Conservation (phyloP, 2,329 filamentous ascomycete species). For the Emericellopsis atlantica region DNA sequence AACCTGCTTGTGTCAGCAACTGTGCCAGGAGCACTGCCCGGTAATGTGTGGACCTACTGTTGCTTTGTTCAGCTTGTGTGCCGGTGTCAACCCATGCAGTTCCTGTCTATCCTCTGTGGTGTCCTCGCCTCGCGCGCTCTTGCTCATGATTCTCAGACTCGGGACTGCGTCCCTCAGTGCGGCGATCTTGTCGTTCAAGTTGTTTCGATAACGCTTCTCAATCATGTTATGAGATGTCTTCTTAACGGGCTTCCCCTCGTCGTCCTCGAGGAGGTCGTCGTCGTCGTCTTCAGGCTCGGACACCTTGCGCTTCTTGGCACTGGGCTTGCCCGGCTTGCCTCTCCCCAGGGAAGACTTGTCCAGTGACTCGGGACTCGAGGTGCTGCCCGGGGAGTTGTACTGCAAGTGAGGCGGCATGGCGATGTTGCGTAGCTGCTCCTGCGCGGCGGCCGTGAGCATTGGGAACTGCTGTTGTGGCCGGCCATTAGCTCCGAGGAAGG, state of each 20-base stretch:
- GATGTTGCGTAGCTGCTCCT: slow-evolving; percentile 48
- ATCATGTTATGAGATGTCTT: slow-evolving; percentile 98
- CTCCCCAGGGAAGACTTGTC: not conserved
- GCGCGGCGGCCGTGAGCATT: slow-evolving; percentile 41
- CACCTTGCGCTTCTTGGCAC: slow-evolving; percentile 6
- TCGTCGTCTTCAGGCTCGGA: slow-evolving; percentile 49
- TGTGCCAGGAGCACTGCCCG: not conserved
- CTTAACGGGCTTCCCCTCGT: slow-evolving; percentile 50
- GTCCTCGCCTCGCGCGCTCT: slow-evolving; percentile 56
- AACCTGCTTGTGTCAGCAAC: slow-evolving; percentile 31
- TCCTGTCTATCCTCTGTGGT: slow-evolving; percentile 66
- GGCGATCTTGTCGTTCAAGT: slow-evolving; percentile 94
- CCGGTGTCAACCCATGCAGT: slow-evolving; percentile 60
- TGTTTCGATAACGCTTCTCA: slow-evolving; percentile 91
- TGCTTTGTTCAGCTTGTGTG: slow-evolving; percentile 96
- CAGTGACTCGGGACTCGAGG: slow-evolving; percentile 44
- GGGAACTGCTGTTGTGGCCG: slow-evolving; percentile 7
- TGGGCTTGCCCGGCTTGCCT: not conserved
- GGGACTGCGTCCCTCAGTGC: slow-evolving; percentile 86
- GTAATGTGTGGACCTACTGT: slow-evolving; percentile 40
- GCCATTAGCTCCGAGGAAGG: slow-evolving; percentile 9
- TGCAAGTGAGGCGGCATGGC: slow-evolving; percentile 52
- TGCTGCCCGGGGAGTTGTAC: slow-evolving; percentile 46
- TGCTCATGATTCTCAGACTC: slow-evolving; percentile 73
- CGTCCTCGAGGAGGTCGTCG: slow-evolving; percentile 36